These are phyloP conservation scores for Trichosporon asahii DNA, from an alignment of 1,284 basidiomycete genomes.

Conservation along the genomic window DNA sequence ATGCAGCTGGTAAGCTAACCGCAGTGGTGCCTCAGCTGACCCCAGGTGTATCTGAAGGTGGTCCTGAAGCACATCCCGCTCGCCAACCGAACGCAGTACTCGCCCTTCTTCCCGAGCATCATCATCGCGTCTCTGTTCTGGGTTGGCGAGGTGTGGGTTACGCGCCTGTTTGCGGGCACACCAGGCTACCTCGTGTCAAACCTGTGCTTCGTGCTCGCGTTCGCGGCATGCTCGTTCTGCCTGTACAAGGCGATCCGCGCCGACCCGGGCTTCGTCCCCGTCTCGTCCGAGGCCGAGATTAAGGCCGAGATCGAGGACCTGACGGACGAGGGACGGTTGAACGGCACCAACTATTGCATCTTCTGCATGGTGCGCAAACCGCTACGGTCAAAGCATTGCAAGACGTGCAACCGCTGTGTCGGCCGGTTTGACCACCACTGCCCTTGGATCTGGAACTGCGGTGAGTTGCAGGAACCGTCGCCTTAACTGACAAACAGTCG, in stretches of 20 bases:
- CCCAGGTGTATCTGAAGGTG: slow-evolving; percentile 32
- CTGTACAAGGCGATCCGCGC: slow-evolving; percentile 84
- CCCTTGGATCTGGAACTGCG: slow-evolving; percentile 99
- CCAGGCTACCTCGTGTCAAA: slow-evolving; percentile 63
- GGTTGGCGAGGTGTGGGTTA: slow-evolving; percentile 79
- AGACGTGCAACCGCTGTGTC: slow-evolving; percentile 84
- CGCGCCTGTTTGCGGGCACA: slow-evolving; percentile 42
- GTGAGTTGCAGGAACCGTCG: slow-evolving; percentile 54
- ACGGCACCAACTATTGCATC: slow-evolving; percentile 94
- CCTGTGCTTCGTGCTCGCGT: slow-evolving; percentile 67
- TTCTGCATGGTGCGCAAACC: slow-evolving; percentile 89
- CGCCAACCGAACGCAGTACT: slow-evolving; percentile 48
- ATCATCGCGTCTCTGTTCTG: slow-evolving; percentile 81
- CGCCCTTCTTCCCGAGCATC: slow-evolving; percentile 87
- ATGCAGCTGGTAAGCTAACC: slow-evolving; percentile 79
- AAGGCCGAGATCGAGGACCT: slow-evolving; percentile 85
- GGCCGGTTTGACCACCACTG: slow-evolving; percentile 92
- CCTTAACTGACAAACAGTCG: slow-evolving; percentile 59
- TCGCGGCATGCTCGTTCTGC: slow-evolving; percentile 75
- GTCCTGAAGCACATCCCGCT: slow-evolving; percentile 36
- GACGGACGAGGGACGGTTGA: slow-evolving; percentile 78
- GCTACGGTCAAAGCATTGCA: slow-evolving; percentile 90
- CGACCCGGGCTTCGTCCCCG: slow-evolving; percentile 86
- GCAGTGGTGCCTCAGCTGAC: slow-evolving; percentile 14
- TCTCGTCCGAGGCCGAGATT: slow-evolving; percentile 67